Base-by-base conservation (phyloP, 2,329 filamentous ascomycete species). In the Fusarium stilboides region DNA sequence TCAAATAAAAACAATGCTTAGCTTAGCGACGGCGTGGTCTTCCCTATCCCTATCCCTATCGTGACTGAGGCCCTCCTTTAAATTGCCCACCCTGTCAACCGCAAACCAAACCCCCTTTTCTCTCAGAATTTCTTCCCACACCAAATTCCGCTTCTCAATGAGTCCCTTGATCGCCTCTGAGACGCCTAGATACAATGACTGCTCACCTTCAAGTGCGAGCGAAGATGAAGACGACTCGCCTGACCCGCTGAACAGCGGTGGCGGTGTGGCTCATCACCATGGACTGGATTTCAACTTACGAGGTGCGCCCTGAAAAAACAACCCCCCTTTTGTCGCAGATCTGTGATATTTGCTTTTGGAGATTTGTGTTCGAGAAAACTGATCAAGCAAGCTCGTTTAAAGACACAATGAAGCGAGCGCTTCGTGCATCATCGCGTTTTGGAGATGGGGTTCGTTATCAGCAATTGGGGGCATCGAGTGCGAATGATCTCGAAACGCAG, bases 401-500 rank as follows among this genome's bases (percentile, higher is more conserved):
- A 69, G 67, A 70, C 33, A 69, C 67, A 24, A 57, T 69, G 65
- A 69, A 70, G 39, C 58, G 68, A 57, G 65, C 72, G 31, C 71
- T 74, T 24, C 67, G 71, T 54, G 58, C 72, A 40, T 68, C 70
- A 20, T 70, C 71, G 20, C 70, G 65, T 52, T 46, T 72, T 47
- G 67, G 66, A 31, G 70, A 72, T 17, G 65, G 72, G 19, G 66
- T 74, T 28, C 71, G 67, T 22, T 70, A 74, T 20, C 69, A 72
- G 14, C 69, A 71, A 44, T 53, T 74, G 22, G 54, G 58, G 26
- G 44, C 55, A 26, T 62, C 70, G n/a, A 62, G 54, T 5, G 60
- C 67, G 20, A 63, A 64, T 54, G 72, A 74, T 24, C n/a, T 74
- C 22, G 72, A 74, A 19, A 74, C 70, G 6, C 72, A 74, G 57